Conservation (phyloP, 2,329 filamentous ascomycete species). For the Stemphylium vesicarium region DNA sequence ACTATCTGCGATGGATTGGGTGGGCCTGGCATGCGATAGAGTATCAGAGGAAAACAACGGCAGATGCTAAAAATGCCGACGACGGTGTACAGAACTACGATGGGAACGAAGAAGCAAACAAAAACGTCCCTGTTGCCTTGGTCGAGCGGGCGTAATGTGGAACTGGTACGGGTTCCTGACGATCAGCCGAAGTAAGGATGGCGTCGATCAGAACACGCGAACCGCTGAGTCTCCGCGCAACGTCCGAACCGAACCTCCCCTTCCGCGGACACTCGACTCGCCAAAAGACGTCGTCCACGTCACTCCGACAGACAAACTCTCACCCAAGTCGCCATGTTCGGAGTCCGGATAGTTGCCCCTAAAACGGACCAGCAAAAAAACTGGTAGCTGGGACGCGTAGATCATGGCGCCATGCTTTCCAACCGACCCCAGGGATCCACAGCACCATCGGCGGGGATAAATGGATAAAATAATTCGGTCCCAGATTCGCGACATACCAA, state of each 20-base stretch:
- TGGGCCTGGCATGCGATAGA: not conserved
- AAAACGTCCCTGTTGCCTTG: not conserved
- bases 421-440: conserved; percentile 5
- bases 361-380: not conserved
- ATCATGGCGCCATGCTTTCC: not conserved
- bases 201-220: conserved; percentile 1
- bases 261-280: too few relatives aligned
- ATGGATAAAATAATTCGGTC: conserved; percentile 5
- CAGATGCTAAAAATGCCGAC: not conserved
- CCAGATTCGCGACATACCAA: conserved; percentile 13
- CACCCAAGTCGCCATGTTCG: not conserved
- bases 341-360: not conserved
- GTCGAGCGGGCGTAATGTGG: not conserved
- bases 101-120: not conserved
- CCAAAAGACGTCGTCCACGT: too few relatives aligned
- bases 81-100: too few relatives aligned
- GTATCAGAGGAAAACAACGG: not conserved
- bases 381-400: not conserved
- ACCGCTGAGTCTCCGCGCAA: not conserved
- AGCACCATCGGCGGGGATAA: not conserved
- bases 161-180: conserved; percentile 13
- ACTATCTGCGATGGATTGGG: conserved; percentile 1
- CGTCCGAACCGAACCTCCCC: not conserved
- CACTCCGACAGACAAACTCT: too few relatives aligned
- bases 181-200: not conserved